These are phyloP conservation scores for Suillus spraguei DNA, from an alignment of 768 basidiomycete species.

Conservation along the genomic window DNA sequence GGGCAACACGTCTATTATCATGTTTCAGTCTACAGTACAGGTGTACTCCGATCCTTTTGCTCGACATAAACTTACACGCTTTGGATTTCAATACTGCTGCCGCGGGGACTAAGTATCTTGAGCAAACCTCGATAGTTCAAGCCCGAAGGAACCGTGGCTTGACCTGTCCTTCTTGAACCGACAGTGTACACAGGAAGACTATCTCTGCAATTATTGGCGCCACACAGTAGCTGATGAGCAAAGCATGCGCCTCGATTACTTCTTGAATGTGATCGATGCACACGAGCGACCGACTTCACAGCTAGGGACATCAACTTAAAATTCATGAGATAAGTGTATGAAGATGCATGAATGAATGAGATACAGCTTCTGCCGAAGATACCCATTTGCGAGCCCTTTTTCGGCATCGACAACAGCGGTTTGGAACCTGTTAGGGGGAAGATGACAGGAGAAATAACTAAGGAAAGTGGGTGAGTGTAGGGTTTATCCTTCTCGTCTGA, in stretches of 20 bases:
- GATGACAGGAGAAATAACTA: not conserved
- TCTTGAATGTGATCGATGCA: not conserved
- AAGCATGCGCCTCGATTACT: not conserved
- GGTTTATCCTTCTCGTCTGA: not conserved
- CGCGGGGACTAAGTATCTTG: too few species aligned
- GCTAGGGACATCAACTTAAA: too few species aligned
- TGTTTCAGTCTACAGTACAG: too few species aligned
- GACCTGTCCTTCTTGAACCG: slow-evolving; percentile 3
- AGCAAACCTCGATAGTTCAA: not conserved
- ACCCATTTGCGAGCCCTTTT: slow-evolving; percentile 38
- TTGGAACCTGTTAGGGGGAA: slow-evolving; percentile 67
- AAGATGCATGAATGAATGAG: too few species aligned
- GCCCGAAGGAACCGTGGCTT: not conserved
- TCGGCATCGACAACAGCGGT: slow-evolving; percentile 80
- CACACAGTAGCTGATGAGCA: not conserved
- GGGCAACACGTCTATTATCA: too few species aligned
- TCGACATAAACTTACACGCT: not conserved
- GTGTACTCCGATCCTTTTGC: too few species aligned
- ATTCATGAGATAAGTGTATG: too few species aligned
- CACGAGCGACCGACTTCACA: not conserved
- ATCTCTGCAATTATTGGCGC: slow-evolving; percentile 1
- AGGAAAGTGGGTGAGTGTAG: not conserved
- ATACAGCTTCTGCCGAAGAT: too few species aligned
- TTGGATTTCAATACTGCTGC: too few species aligned
- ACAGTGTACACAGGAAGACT: not conserved